Evolutionary conservation across 148 eudicot species (phyloP), one percentile per base, ranked within the genome.

Genomic region (Arbutus unedo): DNA sequence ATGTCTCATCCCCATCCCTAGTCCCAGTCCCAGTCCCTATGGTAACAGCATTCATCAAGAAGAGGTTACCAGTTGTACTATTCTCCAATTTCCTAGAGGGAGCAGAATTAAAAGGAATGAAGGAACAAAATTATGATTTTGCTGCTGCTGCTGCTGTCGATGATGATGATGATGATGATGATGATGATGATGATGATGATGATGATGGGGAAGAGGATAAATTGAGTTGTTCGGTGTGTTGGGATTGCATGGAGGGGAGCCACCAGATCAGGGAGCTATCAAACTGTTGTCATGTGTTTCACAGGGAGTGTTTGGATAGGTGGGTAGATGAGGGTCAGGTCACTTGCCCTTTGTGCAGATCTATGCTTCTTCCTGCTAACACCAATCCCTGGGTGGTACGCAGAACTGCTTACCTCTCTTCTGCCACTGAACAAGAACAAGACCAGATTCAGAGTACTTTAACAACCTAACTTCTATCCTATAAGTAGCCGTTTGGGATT

Each of bases 261-360:
- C 64, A 81, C 8, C 25, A 75, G 25, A 76, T 88, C 8, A 86
- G 90, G 25, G 87, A 84, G 77, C 83, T 88, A 2, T 76, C 81
- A 41, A 82, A 47, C 38, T 88, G 90, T 41, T 43, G 81, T 8
- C 90, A 88, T 77, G 76, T 86, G 68, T 88, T 88, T 43, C 90
- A 86, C 67, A 77, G 77, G 50, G 80, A 57, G 67, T 88, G 90
- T 56, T 80, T 88, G 78, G 90, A 88, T 76, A 77, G 70, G 7
- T 88, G 90, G 90, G 71, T 88, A 15, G 88, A 86, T 16, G 85
- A 80, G 56, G 87, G 87, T 48, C 85, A 74, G 31, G 81, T 84
- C 11, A 84, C 80, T 15, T 88, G 88, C 74, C 90, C 90, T 7
- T 80, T 88, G 85, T 88, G 90, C 79, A 86, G 88, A 78, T 86